Evolutionary conservation across 768 basidiomycete genomes (phyloP), one percentile per base, ranked within the genome.

Genomic region (Fomitopsis serialis): DNA sequence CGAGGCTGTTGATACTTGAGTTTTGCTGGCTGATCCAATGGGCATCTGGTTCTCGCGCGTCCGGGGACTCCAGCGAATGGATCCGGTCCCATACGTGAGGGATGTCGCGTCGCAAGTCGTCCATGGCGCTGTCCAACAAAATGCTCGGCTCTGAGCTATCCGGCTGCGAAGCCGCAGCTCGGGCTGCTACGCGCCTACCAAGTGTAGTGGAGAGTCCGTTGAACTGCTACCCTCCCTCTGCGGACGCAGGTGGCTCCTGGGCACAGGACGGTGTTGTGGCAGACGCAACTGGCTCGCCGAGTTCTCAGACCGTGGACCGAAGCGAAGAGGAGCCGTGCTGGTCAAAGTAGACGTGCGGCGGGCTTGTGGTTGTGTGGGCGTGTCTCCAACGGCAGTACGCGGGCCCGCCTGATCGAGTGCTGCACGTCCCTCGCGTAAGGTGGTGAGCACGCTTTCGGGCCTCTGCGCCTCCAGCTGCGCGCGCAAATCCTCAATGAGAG

Each of bases 151-250:
- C 22, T 7, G 21, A 19, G 13, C 10, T 11, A 10, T 21, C 17
- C 23, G 44, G 6, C 15, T 45, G 44, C 21, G 44, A 3, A 5
- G 6, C 48, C 50, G 54, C 49, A 3, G 54, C 53, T 17, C 62
- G 54, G 13, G 62, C 62, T 21, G 58, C 54, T 6, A 63, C 62
- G 11, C 56, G 57, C 23, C 58, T 53, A 4, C 62, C 62, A 21
- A 59, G 50, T 7, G 51, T 40, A 4, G 62, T 63, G 11, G 58
- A 52, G 59, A 42, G 24, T 63, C 59, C n/a, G 42, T 42, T 10
- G 57, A 24, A 40, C 45, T 37, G n/a, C 9, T 27, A 3, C 2
- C 22, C 3, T 53, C 52, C 11, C 52, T 44, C 13, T 37, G 46
- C 29, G 25, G 2, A 25, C 47, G 48, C 2, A 43, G 10, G 45